These are phyloP conservation scores for Pseudopyrenochaeta lycopersici DNA, from an alignment of 2,329 filamentous ascomycete species.

Conservation along the genomic window DNA sequence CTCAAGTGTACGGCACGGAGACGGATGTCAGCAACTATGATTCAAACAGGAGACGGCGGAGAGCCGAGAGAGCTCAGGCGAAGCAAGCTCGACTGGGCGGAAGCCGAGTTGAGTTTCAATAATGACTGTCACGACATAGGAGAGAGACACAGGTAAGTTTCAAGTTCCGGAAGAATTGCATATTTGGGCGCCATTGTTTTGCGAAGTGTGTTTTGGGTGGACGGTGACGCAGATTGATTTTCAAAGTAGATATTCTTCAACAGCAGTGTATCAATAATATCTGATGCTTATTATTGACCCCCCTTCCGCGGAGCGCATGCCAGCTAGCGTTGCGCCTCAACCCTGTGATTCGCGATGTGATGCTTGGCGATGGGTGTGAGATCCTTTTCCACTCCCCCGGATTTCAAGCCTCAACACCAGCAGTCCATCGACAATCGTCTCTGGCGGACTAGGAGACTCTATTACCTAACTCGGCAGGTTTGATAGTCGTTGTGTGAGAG, in stretches of 20 bases:
- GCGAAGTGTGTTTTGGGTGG: neutral
- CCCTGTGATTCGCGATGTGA: conserved; percentile 13
- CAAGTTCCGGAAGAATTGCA: conserved; percentile 7
- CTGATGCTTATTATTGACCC: conserved; percentile 9
- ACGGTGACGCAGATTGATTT: neutral
- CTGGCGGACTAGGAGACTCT: neutral
- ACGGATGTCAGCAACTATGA: conserved; percentile 52
- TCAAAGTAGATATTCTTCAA: conserved; percentile 7
- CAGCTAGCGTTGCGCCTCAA: conserved; percentile 15
- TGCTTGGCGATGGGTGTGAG: conserved; percentile 20
- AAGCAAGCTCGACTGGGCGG: conserved; percentile 46
- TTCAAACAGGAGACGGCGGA: conserved; percentile 48
- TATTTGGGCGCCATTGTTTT: conserved; percentile 13
- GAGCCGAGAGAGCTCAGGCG: conserved; percentile 51
- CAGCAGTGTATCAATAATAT: conserved; percentile 9
- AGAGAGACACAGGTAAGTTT: neutral
- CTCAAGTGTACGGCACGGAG: conserved; percentile 47
- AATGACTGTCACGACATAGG: conserved; percentile 17
- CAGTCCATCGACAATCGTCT: neutral
- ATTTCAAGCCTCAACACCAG: conserved; percentile 19
- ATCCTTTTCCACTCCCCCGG: conserved; percentile 1
- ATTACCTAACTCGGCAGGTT: neutral
- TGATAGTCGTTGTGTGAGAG: conserved; percentile 1
- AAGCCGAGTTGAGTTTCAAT: conserved; percentile 53
- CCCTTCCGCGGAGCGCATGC: conserved; percentile 25